These are phyloP conservation scores for Metarhizium brunneum DNA, from an alignment of 2,329 filamentous ascomycete genomes.

Conservation along the genomic window DNA sequence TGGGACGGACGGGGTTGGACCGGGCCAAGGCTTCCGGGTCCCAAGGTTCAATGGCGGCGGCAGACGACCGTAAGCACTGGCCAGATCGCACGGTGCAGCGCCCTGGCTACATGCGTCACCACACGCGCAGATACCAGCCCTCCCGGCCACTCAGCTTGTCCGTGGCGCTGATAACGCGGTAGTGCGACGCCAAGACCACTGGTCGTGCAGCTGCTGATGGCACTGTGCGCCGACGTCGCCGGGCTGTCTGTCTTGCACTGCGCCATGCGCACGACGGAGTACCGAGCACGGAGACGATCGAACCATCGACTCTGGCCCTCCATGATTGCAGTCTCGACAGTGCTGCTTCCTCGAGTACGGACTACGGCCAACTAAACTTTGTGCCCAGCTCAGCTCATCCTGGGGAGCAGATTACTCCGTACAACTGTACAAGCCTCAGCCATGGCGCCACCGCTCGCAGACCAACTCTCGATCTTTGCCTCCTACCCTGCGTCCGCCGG, in stretches of 20 bases:
- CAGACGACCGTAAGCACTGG: not conserved
- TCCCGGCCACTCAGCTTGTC: not conserved
- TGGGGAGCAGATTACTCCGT: too few relatives aligned
- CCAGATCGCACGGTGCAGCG: not conserved
- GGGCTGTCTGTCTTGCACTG: too few relatives aligned
- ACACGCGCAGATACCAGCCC: not conserved
- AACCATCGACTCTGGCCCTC: not conserved
- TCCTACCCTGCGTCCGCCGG: too few relatives aligned
- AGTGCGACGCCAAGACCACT: conserved; percentile 6
- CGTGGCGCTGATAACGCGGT: conserved; percentile 2
- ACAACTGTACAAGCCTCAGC: too few relatives aligned
- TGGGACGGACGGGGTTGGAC: not conserved
- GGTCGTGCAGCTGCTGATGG: not conserved
- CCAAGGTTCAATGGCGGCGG: not conserved
- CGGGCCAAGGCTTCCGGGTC: not conserved
- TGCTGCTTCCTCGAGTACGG: too few relatives aligned
- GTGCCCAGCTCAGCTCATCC: not conserved
- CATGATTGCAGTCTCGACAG: too few relatives aligned
- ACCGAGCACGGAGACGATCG: too few relatives aligned
- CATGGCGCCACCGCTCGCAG: not conserved
- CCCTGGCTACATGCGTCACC: not conserved
- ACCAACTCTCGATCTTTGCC: too few relatives aligned
- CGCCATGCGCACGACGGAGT: not conserved
- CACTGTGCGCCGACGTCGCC: conserved; percentile 1
- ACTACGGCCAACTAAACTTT: too few relatives aligned